Evolutionary conservation across 2,329 filamentous ascomycete genomes (phyloP).

Genomic region (Penicillium paneum): DNA sequence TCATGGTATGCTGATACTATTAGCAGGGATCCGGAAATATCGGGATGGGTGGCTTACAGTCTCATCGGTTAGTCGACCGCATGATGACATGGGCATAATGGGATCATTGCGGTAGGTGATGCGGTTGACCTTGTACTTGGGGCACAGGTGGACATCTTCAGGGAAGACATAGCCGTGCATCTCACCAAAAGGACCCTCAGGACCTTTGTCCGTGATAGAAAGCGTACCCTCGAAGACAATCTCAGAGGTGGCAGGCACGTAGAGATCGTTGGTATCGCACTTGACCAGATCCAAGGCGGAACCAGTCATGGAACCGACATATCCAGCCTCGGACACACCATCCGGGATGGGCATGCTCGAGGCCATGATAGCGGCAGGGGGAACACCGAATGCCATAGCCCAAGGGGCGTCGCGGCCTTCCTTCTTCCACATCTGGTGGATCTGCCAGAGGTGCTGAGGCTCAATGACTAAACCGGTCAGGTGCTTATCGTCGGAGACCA

Average conservation of each 20-base stretch:
- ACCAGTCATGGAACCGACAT: constrained; percentile 49
- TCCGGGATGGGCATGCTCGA: constrained; percentile 51
- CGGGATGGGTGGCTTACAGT: constrained; percentile 28
- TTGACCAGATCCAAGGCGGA: constrained; percentile 49
- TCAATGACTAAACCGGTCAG: constrained; percentile 44
- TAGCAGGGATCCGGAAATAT: neutral
- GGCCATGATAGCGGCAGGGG: constrained; percentile 51
- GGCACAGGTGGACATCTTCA: constrained; percentile 39
- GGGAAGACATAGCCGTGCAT: constrained; percentile 47
- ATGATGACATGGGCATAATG: constrained; percentile 48
- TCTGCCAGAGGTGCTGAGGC: constrained; percentile 49
- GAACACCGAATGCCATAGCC: constrained; percentile 49
- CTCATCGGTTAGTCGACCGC: constrained; percentile 47
- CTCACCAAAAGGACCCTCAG: constrained; percentile 53
- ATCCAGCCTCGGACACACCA: constrained; percentile 49
- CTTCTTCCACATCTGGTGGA: constrained; percentile 49
- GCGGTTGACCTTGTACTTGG: constrained; percentile 44
- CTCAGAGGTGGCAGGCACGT: constrained; percentile 51
- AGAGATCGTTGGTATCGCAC: constrained; percentile 51
- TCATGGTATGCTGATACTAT: constrained; percentile 35
- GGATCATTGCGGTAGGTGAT: constrained; percentile 51
- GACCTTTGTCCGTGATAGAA: constrained; percentile 43
- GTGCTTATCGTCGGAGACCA: constrained; percentile 47
- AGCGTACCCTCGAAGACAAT: constrained; percentile 52
- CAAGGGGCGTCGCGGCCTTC: constrained; percentile 48